Evolutionary conservation across 1,284 basidiomycete species (phyloP).

Genomic region (Pseudozyma thailandica): DNA sequence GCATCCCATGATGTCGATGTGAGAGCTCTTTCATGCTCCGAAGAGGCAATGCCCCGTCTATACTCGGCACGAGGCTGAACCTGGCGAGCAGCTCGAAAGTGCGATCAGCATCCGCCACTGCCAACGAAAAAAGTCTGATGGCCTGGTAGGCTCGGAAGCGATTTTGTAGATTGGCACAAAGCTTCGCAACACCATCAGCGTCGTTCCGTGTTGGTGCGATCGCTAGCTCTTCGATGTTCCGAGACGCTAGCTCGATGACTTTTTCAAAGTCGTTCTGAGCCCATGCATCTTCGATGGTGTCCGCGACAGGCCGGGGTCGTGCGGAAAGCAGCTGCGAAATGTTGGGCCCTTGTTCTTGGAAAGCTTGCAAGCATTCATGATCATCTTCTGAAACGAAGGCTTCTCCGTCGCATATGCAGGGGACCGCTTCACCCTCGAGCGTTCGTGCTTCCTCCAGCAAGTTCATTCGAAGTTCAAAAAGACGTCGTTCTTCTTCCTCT

Average conservation of each 20-base stretch:
- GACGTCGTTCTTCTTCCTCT: no score
- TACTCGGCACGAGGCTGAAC: background rate
- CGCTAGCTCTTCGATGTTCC: background rate
- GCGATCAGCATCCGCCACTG: slow-evolving; percentile 11
- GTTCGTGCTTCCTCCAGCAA: no score
- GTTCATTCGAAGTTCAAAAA: no score
- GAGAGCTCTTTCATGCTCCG: background rate
- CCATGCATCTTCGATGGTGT: background rate
- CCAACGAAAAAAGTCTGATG: background rate
- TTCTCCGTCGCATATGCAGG: no score
- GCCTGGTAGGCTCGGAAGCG: slow-evolving; percentile 15
- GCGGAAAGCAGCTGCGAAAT: no score
- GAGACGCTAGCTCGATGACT: slow-evolving; percentile 8
- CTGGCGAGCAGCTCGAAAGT: background rate
- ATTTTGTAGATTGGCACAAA: background rate
- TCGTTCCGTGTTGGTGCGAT: background rate
- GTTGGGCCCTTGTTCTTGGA: no score
- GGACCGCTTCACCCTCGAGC: no score
- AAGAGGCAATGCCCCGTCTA: background rate
- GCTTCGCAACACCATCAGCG: background rate
- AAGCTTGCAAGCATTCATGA: no score
- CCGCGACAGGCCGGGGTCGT: no score
- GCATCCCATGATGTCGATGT: no score
- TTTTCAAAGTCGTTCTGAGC: slow-evolving; percentile 4
- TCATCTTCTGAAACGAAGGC: no score